Evolutionary conservation across 176 grass and related monocot species (phyloP), one percentile per base, ranked within the genome.

Genomic region (Otatea glauca): DNA sequence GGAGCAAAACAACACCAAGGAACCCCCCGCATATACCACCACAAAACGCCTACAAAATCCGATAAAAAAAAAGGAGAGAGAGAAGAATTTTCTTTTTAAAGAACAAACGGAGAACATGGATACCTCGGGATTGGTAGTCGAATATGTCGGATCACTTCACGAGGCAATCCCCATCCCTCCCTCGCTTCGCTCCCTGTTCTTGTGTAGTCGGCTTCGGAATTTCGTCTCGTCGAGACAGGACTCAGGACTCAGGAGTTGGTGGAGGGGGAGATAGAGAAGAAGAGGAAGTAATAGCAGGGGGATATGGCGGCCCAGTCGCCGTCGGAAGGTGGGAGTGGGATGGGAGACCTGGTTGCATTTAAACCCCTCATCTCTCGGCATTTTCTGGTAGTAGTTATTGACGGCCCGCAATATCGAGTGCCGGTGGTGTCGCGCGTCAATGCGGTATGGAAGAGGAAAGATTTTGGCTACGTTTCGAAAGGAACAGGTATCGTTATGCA

Each of bases 231-330:
- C 56, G 76, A 72, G 76, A 55, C 48, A 45, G 85, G 65, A 43
- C 16, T 29, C 48, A 45, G 85, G 65, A 43, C 16, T 29, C 29
- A 29, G 29, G 86, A 85, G 86, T 88, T 85, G 82, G 70, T 88
- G 86, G 79, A 62, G 78, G 13, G 13, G 32, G 60, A 81, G 77
- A 59, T 45, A 66, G 79, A 21, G 78, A 61, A 9, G 65, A 81
- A 8, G 20, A 29, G 24, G 68, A 49, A 81, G 77, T 41, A 72
- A 76, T 27, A 42, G 68, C 42, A 75, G 74, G 56, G 48, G 64
- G 58, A 72, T 81, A 80, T 75, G 90, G 79, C 69, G 74, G 90
- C 87, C 61, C 54, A 34, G 79, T 92, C 90, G 79, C 86, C 86
- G 86, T 92, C 83, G 69, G 83, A 79, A 66, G 83, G 74, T 83